Conservation (phyloP, 805 yeast species). For the Kodamaea kakaduensis region DNA sequence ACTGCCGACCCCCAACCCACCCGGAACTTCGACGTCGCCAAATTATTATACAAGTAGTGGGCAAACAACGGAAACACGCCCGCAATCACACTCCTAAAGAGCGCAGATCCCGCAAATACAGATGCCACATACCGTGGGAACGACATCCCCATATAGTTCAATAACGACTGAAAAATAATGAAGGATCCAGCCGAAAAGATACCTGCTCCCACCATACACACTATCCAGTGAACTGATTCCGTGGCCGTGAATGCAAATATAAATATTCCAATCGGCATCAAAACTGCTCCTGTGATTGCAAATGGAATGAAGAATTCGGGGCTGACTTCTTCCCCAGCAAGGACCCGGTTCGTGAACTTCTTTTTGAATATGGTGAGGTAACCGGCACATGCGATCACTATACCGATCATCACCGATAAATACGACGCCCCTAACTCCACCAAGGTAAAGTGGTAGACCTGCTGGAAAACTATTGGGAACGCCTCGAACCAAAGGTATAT, state of each 20-base stretch:
- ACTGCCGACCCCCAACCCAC: slow-evolving; percentile 57
- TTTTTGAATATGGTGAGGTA: slow-evolving; percentile 12
- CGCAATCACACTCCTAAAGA: slow-evolving; percentile 49
- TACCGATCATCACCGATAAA: slow-evolving; percentile 46
- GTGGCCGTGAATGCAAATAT: slow-evolving; percentile 21
- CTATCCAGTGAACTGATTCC: slow-evolving; percentile 18
- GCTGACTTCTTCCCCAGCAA: slow-evolving; percentile 10
- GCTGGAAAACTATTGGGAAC: slow-evolving; percentile 52
- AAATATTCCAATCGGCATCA: slow-evolving; percentile 21
- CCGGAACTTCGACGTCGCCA: slow-evolving; percentile 46
- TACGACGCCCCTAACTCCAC: slow-evolving; percentile 48
- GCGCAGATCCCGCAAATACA: slow-evolving; percentile 54
- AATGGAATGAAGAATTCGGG: slow-evolving; percentile 20
- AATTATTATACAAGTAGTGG: slow-evolving; percentile 50
- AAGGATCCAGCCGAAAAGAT: slow-evolving; percentile 20
- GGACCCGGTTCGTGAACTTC: slow-evolving; percentile 13
- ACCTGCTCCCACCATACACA: slow-evolving; percentile 20
- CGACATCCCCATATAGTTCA: slow-evolving; percentile 47
- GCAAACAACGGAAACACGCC: slow-evolving; percentile 66
- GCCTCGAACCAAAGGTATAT: slow-evolving; percentile 59
- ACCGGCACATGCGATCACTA: slow-evolving; percentile 15
- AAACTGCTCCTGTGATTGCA: slow-evolving; percentile 20
- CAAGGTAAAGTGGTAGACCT: slow-evolving; percentile 42
- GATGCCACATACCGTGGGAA: slow-evolving; percentile 52
- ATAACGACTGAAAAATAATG: slow-evolving; percentile 46